A percentile compares a stretch with the other conserved stretches of the same genome.
phyloP scores from a whole-genome alignment of 352 stramenopile species.

The Aphanomyces cochlioides region DNA sequence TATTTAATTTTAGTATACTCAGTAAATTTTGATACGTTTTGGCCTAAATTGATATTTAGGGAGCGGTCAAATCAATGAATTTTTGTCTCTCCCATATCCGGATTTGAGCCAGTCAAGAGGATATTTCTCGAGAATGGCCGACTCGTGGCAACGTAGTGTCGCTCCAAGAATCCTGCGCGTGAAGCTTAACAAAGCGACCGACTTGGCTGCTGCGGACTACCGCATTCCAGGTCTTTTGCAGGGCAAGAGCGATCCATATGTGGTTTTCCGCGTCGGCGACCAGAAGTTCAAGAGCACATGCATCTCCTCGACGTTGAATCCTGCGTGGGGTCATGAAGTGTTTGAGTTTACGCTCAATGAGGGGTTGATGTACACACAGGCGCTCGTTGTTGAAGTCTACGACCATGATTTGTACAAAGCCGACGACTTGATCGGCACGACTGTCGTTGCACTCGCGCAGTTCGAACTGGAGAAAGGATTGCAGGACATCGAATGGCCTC shows the following conservation, averaged over 20 bases:
- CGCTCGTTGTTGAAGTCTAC: conserved; percentile 55
- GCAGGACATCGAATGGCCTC: conserved; percentile 47
- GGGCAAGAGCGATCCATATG: conserved; percentile 68
- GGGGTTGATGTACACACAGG: conserved; percentile 35
- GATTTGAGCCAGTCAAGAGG: too few relatives aligned
- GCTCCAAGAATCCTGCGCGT: conserved; percentile 39
- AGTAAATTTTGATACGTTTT: too few relatives aligned
- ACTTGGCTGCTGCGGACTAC: conserved; percentile 64
- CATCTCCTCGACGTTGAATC: conserved; percentile 49
- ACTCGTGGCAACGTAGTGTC: too few relatives aligned
- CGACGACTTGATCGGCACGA: conserved; percentile 56
- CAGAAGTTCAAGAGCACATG: conserved; percentile 51
- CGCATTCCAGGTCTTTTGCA: conserved; percentile 42
- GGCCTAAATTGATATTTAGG: too few relatives aligned
- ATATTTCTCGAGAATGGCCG: too few relatives aligned
- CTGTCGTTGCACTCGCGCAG: conserved; percentile 42
- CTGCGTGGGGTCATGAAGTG: conserved; percentile 65
- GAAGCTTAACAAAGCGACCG: conserved; percentile 57
- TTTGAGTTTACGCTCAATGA: conserved; percentile 68
- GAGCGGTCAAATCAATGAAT: too few relatives aligned
- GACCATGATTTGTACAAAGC: conserved; percentile 66
- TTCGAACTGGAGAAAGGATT: conserved; percentile 47
- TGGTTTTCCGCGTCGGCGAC: conserved; percentile 52
- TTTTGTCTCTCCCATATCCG: too few relatives aligned
- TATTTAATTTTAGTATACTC: too few relatives aligned